phyloP scores from a whole-genome alignment of 2,329 filamentous ascomycete genomes.

The Huntiella bhutanensis region DNA sequence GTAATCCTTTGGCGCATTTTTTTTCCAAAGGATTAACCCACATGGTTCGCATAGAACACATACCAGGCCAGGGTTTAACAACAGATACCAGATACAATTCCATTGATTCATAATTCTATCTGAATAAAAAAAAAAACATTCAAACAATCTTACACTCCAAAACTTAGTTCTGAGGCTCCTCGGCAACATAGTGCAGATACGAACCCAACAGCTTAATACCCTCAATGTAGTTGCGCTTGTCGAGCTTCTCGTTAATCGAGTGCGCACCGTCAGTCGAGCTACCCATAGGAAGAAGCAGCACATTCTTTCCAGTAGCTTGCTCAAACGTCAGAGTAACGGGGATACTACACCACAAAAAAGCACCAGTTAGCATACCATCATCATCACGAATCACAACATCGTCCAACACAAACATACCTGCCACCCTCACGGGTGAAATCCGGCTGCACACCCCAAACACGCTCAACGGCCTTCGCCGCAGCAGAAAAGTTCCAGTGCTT shows the following conservation, averaged over 20 bases:
- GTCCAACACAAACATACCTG: constrained; percentile 33
- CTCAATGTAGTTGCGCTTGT: constrained; percentile 95
- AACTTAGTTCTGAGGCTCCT: constrained; percentile 44
- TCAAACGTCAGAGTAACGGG: constrained; percentile 95
- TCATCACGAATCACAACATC: no score
- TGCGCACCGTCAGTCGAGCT: constrained; percentile 92
- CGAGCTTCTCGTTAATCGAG: constrained; percentile 96
- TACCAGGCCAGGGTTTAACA: no score
- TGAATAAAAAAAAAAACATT: no score
- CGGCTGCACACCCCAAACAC: constrained; percentile 81
- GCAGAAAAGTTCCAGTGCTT: constrained; percentile 99
- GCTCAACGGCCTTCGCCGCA: constrained; percentile 85
- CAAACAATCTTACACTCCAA: not conserved
- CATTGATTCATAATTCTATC: no score
- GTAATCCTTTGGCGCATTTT: no score
- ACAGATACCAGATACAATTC: no score
- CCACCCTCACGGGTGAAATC: constrained; percentile 95
- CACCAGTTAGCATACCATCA: constrained; percentile 11
- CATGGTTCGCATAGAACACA: no score
- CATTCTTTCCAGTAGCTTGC: constrained; percentile 94
- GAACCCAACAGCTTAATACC: constrained; percentile 89
- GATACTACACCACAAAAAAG: constrained; percentile 38
- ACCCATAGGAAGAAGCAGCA: constrained; percentile 87
- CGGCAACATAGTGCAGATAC: constrained; percentile 89
- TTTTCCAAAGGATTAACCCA: no score